phyloP scores from a whole-genome alignment of 345 rosid species.

The Gossypium bickii region DNA sequence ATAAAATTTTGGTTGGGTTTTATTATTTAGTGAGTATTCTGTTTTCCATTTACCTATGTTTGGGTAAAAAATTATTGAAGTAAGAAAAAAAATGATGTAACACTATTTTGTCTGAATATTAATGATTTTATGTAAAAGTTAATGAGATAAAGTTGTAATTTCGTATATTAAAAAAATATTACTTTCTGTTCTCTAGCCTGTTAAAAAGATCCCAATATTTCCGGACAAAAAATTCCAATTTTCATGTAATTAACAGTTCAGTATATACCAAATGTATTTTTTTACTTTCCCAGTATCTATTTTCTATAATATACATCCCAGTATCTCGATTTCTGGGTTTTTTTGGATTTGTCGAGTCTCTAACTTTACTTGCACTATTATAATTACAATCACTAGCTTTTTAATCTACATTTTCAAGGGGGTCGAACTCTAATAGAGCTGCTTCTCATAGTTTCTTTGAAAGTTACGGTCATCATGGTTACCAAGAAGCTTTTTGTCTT shows the following conservation, averaged over 20 bases:
- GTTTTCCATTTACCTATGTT: too few relatives aligned
- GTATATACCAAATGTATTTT: background rate
- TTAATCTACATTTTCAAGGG: background rate
- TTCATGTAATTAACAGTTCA: background rate
- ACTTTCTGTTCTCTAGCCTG: too few relatives aligned
- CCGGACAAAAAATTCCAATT: background rate
- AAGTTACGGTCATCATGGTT: slow-evolving; percentile 26
- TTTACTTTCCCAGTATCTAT: background rate
- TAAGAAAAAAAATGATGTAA: too few relatives aligned
- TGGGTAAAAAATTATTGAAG: too few relatives aligned
- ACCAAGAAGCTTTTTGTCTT: slow-evolving; percentile 26
- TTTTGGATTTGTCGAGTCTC: background rate
- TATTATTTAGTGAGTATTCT: too few relatives aligned
- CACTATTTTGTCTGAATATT: too few relatives aligned
- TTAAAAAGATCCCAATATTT: background rate
- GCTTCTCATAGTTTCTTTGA: background rate
- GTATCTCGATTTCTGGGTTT: background rate
- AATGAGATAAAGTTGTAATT: too few relatives aligned
- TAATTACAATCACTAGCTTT: background rate
- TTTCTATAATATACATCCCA: background rate
- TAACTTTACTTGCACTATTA: background rate
- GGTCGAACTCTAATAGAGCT: background rate
- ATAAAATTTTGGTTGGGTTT: too few relatives aligned
- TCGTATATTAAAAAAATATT: too few relatives aligned
- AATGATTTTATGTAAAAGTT: too few relatives aligned